Evolutionary conservation across 164 flowering plant genomes (phyloP), one percentile per base, ranked within the genome.

Genomic region (Stephania yunnanensis): DNA sequence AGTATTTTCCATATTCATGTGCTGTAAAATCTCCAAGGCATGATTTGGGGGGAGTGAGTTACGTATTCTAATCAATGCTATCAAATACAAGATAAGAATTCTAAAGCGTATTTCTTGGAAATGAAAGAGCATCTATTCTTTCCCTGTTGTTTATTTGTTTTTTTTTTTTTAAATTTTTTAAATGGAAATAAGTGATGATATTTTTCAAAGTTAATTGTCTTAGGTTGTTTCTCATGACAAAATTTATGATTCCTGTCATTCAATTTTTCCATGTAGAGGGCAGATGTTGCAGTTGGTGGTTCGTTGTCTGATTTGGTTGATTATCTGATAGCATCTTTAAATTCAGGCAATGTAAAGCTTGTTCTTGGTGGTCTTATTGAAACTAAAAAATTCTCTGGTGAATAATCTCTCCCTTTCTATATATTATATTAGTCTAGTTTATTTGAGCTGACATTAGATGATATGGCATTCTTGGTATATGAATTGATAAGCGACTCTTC

Each of bases 271-370:
- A 8, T 80, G 82, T 90, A 93, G 97, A 88, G 87, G 80, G 93
- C 87, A 68, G 76, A 70, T 74, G 79, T 85, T 81, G 98, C 97
- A 68, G 74, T 92, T 58, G 94, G 93, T 68, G 96, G 96, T 65
- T 80, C 92, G 13, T 88, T 87, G 91, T 83, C 87, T 10, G 93
- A 92, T 36, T 94, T 91, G 82, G 52, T 92, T 22, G 90, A 88
- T 73, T 94, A 94, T 81, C 66, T 90, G 0, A 29, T 78, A 7
- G 81, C 89, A 73, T 91, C 96, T 63, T 7, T 94, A 31, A 87
- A 85, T 74, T 89, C 95, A 36, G 86, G 78, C 65, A 89, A 87
- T 80, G 88, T 87, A 20, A 92, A 87, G 91, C 85, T 94, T 85
- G 78, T 86, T 78, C 29, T 92, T 52, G 88, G 83, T n/a, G 84